A percentile compares a stretch with the other conserved stretches of the same genome.
Conservation (phyloP, 208 protist species). For the Leptomonas pyrrhocoris region DNA sequence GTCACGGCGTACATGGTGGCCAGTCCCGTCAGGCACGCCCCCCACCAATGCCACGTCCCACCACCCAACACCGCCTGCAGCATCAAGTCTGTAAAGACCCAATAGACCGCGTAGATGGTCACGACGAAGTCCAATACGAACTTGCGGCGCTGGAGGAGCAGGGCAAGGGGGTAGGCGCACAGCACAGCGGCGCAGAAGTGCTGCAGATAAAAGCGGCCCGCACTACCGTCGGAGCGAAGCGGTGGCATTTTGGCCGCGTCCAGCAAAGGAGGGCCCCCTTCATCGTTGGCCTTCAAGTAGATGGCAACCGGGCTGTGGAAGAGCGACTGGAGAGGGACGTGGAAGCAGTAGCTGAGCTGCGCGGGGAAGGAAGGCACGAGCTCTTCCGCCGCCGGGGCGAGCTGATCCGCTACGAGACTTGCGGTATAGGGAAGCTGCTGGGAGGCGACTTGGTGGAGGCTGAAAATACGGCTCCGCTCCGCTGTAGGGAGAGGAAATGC, state of each 20-base stretch:
- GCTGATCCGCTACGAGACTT: not conserved
- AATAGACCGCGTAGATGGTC: conserved; percentile 79
- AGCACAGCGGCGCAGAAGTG: conserved; percentile 54
- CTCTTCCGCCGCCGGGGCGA: not conserved
- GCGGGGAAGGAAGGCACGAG: conserved; percentile 1
- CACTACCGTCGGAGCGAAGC: conserved; percentile 12
- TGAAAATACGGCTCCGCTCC: no score
- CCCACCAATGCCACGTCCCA: conserved; percentile 65
- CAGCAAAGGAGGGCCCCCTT: not conserved
- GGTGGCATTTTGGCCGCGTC: not conserved
- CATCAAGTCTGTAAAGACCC: conserved; percentile 48
- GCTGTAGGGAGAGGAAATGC: no score
- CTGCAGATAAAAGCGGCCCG: conserved; percentile 62
- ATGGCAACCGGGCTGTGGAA: conserved; percentile 39
- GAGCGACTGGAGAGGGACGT: conserved; percentile 58
- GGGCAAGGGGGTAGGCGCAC: conserved; percentile 58
- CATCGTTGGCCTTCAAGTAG: not conserved
- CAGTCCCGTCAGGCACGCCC: conserved; percentile 29
- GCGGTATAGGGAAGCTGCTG: no score
- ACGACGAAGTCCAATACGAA: conserved; percentile 79
- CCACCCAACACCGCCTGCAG: conserved; percentile 41
- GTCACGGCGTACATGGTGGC: conserved; percentile 48
- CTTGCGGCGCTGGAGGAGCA: conserved; percentile 77
- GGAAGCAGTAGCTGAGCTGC: conserved; percentile 46
- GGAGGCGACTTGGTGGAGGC: no score